phyloP scores from a whole-genome alignment of 1,284 basidiomycete species.

The Ganoderma lucidum region DNA sequence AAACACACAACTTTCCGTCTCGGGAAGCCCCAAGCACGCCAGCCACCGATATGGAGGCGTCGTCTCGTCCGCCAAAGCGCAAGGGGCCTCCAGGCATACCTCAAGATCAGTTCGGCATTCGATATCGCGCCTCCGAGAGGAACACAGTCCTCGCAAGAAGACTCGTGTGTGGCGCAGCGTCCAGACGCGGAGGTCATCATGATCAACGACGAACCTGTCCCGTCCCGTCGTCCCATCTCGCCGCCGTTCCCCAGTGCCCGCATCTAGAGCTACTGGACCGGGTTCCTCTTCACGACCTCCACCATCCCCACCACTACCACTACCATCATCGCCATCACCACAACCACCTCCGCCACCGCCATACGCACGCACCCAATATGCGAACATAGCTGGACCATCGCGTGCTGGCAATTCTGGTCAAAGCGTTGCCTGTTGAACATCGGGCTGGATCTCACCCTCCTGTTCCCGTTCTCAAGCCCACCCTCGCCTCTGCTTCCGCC shows the following conservation, averaged over 20 bases:
- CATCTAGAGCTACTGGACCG: background rate
- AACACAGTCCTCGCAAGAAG: conserved; percentile 1
- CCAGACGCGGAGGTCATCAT: background rate
- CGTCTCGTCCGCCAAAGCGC: conserved; percentile 6
- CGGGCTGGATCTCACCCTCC: background rate
- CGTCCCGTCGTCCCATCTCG: background rate
- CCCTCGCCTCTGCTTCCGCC: background rate
- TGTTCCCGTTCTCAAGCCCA: background rate
- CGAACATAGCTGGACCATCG: background rate
- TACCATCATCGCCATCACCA: background rate
- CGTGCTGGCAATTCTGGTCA: background rate
- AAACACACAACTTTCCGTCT: background rate
- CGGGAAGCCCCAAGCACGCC: background rate
- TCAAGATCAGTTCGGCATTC: background rate
- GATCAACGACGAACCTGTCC: conserved; percentile 6
- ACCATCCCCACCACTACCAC: no score
- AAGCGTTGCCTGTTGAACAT: background rate
- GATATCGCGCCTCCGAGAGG: background rate
- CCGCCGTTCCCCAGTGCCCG: background rate
- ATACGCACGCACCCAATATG: no score
- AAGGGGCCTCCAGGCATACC: conserved; percentile 10
- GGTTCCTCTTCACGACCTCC: background rate
- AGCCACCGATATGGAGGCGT: background rate
- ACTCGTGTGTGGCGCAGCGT: background rate
- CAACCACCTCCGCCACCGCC: background rate